phyloP scores from a whole-genome alignment of 129 eudicot genomes.

The Helianthus tuberosus region DNA sequence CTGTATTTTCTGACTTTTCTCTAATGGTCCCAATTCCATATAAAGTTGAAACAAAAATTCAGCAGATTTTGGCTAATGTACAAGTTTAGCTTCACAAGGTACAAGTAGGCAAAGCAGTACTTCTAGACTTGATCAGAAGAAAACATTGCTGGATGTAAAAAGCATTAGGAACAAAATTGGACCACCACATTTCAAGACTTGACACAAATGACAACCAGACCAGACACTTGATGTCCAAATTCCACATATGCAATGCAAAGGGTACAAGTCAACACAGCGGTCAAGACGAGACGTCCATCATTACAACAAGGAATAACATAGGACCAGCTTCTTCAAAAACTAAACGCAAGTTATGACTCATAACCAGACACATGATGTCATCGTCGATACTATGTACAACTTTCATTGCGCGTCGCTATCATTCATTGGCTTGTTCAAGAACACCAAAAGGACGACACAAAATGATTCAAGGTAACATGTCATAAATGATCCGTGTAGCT shows the following conservation, averaged over 20 bases:
- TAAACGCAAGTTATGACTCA: constrained; percentile 15
- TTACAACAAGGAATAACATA: constrained; percentile 4
- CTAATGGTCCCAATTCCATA: constrained; percentile 30
- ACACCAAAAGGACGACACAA: constrained; percentile 12
- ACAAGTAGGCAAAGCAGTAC: constrained; percentile 4
- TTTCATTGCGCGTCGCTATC: constrained; percentile 6
- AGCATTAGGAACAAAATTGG: constrained; percentile 8
- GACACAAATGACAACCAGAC: constrained; percentile 27
- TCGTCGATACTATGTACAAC: constrained; percentile 7
- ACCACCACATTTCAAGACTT: constrained; percentile 25
- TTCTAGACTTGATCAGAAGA: neutral
- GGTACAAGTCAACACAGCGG: neutral
- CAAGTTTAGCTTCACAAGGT: constrained; percentile 18
- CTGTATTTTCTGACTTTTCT: constrained; percentile 5
- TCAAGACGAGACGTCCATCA: neutral
- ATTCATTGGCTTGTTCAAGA: constrained; percentile 18
- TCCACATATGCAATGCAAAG: neutral
- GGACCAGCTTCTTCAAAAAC: constrained; percentile 23
- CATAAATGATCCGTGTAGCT: constrained; percentile 22
- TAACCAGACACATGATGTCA: constrained; percentile 5
- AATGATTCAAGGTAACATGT: constrained; percentile 16
- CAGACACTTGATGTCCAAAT: constrained; percentile 21
- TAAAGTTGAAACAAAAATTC: constrained; percentile 18
- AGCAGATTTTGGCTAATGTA: constrained; percentile 18
- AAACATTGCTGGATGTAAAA: constrained; percentile 12